Evolutionary conservation across 2,329 filamentous ascomycete species (phyloP), one percentile per base, ranked within the genome.

Genomic region (Arthrobotrys sphaeroides): DNA sequence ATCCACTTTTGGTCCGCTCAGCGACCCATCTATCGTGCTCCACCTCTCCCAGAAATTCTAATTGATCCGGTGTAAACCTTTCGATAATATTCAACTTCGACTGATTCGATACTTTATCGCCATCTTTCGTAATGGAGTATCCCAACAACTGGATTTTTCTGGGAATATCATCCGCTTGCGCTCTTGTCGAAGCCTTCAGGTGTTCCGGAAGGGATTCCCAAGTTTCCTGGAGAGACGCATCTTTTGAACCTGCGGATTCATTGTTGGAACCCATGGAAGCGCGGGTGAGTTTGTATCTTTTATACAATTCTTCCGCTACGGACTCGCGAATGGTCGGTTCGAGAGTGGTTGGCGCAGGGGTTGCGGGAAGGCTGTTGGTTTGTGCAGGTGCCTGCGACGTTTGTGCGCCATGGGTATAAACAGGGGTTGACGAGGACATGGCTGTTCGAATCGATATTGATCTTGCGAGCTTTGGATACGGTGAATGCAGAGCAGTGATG

Each of bases 151-250:
- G 38, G 28, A 73, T 51, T 45, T 73, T 73, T 36, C 69, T 59
- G 24, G 69, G 69, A n/a, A 73, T 66, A 36, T 73, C 69, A n/a
- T 73, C 69, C 20, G 69, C 51, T 38, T 73, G 69, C 6, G 69
- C 60, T 31, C 69, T 33, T 0, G 69, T 73, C 1, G 69, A 73
- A 5, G 51, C 28, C 28, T 73, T 73, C 3, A 73, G 22, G 26
- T 67, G 69, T 13, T 73, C 69, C 26, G 69, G 49, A 6, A 73
- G 36, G n/a, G 49, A 31, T 20, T 73, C 51, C 69, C 69, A 73
- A 10, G 31, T 53, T 13, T 73, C 42, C 22, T 73, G 69, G 16
- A 73, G 42, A 18, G 69, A 73, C 18, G 69, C 69, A 36, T 73
- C 69, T 7, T 51, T 43, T 1, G 40, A 43, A 26, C 12, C 64